Evolutionary conservation across 352 stramenopile species (phyloP).

Genomic region (Phytopythium oedochilum): DNA sequence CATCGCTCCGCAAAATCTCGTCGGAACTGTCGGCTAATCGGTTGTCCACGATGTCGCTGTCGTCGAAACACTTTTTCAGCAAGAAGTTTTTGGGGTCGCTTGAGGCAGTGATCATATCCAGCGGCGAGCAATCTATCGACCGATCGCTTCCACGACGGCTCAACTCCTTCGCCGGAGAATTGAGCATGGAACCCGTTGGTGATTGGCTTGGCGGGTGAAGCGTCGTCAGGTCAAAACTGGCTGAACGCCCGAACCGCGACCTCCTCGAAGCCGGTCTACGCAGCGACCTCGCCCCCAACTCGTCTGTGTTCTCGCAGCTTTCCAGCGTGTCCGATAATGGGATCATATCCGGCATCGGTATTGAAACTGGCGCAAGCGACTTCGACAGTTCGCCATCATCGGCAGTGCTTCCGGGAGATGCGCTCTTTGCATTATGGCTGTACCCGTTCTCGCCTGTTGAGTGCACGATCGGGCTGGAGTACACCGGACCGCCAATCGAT

Average conservation of each 20-base stretch:
- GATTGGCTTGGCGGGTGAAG: slow-evolving; percentile 21
- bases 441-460: neutral
- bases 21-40: slow-evolving; percentile 23
- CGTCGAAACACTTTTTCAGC: slow-evolving; percentile 65
- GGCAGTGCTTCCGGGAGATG: neutral
- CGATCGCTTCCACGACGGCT: slow-evolving; percentile 4
- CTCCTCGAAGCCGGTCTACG: slow-evolving; percentile 18
- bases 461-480: neutral
- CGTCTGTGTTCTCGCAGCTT: neutral
- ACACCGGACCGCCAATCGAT: neutral
- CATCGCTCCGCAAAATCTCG: slow-evolving; percentile 22
- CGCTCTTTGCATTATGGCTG: neutral
- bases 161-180: neutral
- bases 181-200: neutral
- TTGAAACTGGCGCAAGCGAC: neutral
- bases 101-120: slow-evolving; percentile 10
- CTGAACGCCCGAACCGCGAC: slow-evolving; percentile 61
- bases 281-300: slow-evolving; percentile 1
- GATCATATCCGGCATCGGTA: neutral
- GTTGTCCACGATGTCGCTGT: slow-evolving; percentile 76
- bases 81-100: slow-evolving; percentile 21
- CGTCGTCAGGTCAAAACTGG: slow-evolving; percentile 71
- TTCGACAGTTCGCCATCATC: neutral
- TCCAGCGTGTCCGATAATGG: neutral
- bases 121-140: neutral